Evolutionary conservation across 2,329 filamentous ascomycete genomes (phyloP).

Genomic region (Beauveria sp.): DNA sequence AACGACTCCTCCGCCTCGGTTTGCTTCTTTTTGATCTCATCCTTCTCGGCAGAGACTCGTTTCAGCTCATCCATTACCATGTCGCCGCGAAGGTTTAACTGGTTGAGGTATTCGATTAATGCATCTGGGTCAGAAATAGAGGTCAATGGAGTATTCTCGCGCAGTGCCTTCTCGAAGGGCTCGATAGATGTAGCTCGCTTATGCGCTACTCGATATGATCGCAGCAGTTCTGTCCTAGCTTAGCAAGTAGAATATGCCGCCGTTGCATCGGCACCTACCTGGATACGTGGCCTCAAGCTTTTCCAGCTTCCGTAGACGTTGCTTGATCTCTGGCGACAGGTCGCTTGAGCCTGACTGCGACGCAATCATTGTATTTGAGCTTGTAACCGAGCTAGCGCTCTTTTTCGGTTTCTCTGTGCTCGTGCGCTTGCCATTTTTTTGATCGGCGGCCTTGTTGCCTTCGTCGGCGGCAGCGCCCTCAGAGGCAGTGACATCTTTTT

Average conservation of each 20-base stretch:
- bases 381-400: slow-evolving; percentile 13
- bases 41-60: slow-evolving; percentile 72
- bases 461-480: slow-evolving; percentile 15
- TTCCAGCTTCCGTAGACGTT: slow-evolving; percentile 76
- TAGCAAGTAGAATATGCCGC: neutral
- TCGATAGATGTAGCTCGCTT: slow-evolving; percentile 80
- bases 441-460: slow-evolving; percentile 10
- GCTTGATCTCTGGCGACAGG: slow-evolving; percentile 64
- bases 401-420: slow-evolving; percentile 6
- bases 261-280: slow-evolving; percentile 41
- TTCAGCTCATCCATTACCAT: slow-evolving; percentile 95
- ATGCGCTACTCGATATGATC: slow-evolving; percentile 88
- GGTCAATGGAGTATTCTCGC: slow-evolving; percentile 85
- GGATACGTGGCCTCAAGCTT: slow-evolving; percentile 83
- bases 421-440: slow-evolving; percentile 12
- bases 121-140: slow-evolving; percentile 81
- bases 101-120: slow-evolving; percentile 82
- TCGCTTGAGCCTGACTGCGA: slow-evolving; percentile 33
- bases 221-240: slow-evolving; percentile 60
- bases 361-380: slow-evolving; percentile 13
- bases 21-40: slow-evolving; percentile 68
- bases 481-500: slow-evolving; percentile 23
- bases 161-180: slow-evolving; percentile 82
- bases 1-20: slow-evolving; percentile 60
- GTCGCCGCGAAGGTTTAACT: slow-evolving; percentile 76